Evolutionary conservation across 2,329 filamentous ascomycete genomes (phyloP).

Genomic region (Bisporella sp.): DNA sequence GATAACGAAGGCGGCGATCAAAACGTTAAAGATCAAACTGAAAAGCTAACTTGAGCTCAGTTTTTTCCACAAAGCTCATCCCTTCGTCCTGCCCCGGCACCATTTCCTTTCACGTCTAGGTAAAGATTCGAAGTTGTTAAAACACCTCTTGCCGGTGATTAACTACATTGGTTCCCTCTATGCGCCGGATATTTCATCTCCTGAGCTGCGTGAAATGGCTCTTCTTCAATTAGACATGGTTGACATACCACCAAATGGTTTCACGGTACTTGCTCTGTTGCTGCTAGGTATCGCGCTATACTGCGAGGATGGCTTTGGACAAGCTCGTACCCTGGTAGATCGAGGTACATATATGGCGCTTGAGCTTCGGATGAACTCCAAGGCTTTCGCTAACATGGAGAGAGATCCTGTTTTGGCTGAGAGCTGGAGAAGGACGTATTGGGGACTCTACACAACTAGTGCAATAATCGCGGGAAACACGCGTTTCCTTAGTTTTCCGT

Average conservation of each 20-base stretch:
- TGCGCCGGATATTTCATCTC: slow-evolving; percentile 22
- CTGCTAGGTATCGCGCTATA: slow-evolving; percentile 32
- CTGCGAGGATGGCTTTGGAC: slow-evolving; percentile 24
- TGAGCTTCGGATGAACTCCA: slow-evolving; percentile 51
- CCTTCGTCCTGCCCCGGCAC: too few species aligned
- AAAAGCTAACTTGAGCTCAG: too few species aligned
- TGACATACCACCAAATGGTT: slow-evolving; percentile 22
- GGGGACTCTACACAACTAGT: slow-evolving; percentile 26
- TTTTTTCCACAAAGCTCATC: too few species aligned
- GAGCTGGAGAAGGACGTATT: slow-evolving; percentile 32
- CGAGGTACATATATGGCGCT: slow-evolving; percentile 52
- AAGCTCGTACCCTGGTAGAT: slow-evolving; percentile 28
- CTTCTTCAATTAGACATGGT: slow-evolving; percentile 17
- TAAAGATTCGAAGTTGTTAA: too few species aligned
- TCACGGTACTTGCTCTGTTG: slow-evolving; percentile 31
- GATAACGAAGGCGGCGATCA: too few species aligned
- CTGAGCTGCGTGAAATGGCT: slow-evolving; percentile 26
- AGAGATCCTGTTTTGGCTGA: too few species aligned
- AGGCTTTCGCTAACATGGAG: slow-evolving; percentile 43
- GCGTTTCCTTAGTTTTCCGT: too few species aligned
- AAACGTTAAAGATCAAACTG: too few species aligned
- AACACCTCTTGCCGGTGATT: slow-evolving; percentile 26
- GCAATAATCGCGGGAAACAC: slow-evolving; percentile 3
- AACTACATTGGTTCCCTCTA: slow-evolving; percentile 34
- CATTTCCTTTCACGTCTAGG: too few species aligned